Conservation (phyloP, 2,329 filamentous ascomycete species). For the Microdochium paspali region DNA sequence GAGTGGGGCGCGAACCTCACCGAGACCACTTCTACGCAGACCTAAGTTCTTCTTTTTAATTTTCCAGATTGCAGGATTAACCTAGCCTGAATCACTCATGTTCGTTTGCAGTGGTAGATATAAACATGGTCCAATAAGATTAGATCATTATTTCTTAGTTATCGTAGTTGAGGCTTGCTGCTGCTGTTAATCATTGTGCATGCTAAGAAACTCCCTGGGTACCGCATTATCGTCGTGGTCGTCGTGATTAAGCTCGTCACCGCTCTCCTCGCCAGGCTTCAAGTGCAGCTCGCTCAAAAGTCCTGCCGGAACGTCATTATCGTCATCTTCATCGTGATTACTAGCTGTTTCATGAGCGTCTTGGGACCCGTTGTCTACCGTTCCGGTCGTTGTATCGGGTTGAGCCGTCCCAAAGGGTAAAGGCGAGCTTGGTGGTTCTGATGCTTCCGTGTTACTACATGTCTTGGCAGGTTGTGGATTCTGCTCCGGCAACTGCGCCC, state of each 20-base stretch:
- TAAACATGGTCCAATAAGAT: too few species aligned
- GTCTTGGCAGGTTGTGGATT: neutral
- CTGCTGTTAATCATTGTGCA: neutral
- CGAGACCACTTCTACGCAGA: too few species aligned
- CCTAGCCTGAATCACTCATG: too few species aligned
- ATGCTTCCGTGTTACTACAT: neutral
- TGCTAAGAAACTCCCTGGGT: neutral
- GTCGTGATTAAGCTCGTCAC: conserved; percentile 2
- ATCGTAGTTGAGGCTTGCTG: conserved; percentile 1
- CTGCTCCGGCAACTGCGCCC: neutral
- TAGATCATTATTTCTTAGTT: too few species aligned
- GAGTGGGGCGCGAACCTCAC: too few species aligned
- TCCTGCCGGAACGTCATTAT: neutral
- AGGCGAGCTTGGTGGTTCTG: neutral
- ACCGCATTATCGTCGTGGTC: conserved; percentile 1
- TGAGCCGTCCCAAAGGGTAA: neutral
- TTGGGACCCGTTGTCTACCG: neutral
- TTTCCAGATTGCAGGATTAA: too few species aligned
- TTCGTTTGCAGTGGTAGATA: too few species aligned
- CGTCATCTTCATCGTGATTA: neutral
- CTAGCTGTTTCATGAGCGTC: neutral
- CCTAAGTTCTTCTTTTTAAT: too few species aligned
- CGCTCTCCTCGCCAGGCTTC: neutral
- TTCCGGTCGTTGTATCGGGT: neutral
- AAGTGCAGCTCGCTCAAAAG: neutral